A percentile compares a stretch with the other conserved stretches of the same genome.
phyloP scores from a whole-genome alignment of 2,329 filamentous ascomycete species.

The Exserohilum rostratum region DNA sequence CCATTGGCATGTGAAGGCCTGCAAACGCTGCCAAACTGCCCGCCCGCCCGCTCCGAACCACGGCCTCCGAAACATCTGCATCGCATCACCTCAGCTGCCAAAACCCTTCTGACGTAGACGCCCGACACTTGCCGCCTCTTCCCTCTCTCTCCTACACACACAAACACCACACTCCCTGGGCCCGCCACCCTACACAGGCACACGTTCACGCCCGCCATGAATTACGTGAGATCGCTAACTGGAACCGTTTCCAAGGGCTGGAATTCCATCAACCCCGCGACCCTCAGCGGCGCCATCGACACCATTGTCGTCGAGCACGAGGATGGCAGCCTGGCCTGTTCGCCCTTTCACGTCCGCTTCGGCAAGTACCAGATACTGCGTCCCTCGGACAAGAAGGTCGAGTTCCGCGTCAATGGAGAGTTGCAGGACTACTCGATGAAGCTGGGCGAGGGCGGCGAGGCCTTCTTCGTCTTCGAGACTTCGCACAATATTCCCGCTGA shows the following conservation, averaged over 20 bases:
- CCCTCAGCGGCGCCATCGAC: slow-evolving; percentile 96
- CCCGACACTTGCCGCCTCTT: not conserved
- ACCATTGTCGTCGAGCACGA: slow-evolving; percentile 97
- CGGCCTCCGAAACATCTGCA: not conserved
- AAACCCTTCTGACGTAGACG: slow-evolving; percentile 7
- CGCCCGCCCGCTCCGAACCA: too few species aligned
- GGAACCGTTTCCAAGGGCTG: slow-evolving; percentile 97
- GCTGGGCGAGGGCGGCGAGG: slow-evolving; percentile 93
- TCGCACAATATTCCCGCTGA: slow-evolving; percentile 89
- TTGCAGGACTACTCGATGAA: slow-evolving; percentile 98
- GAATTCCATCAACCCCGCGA: slow-evolving; percentile 99
- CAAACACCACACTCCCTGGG: too few species aligned
- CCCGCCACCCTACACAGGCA: too few species aligned
- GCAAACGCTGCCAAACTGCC: not conserved
- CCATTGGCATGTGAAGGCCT: slow-evolving; percentile 17
- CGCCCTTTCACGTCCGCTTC: slow-evolving; percentile 97
- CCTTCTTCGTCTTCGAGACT: slow-evolving; percentile 98
- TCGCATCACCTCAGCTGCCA: not conserved
- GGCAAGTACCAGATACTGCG: slow-evolving; percentile 96
- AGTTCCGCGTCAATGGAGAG: slow-evolving; percentile 90
- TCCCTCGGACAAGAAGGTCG: slow-evolving; percentile 97
- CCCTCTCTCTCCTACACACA: not conserved
- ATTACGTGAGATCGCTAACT: slow-evolving; percentile 95
- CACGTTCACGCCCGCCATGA: slow-evolving; percentile 66
- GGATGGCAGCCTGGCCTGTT: slow-evolving; percentile 86